Base-by-base conservation (phyloP, 495 filamentous ascomycete species). In the Lasiosphaeria miniovina region DNA sequence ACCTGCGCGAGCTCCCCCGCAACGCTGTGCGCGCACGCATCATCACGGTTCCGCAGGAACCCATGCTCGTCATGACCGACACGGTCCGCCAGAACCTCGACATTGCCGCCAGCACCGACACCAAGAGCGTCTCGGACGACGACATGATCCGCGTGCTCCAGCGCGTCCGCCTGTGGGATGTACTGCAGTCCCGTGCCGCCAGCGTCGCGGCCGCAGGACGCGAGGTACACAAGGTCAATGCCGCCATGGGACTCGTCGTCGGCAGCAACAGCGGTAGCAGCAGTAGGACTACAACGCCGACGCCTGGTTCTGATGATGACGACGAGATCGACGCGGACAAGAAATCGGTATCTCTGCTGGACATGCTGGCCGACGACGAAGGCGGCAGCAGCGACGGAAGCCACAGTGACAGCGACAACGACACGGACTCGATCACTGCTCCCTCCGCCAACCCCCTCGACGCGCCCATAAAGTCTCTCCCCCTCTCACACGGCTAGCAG, bases 401-500 rank as follows among this genome's bases (percentile, higher is more conserved):
- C 24, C 1, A 24, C 24, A 11, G 31, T 0, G 36, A 57, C 33
- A n/a, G 41, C 12, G 15, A 50, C 36, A 55, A 43, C 51, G 24
- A 24, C 24, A 24, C 24, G 24, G 24, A 24, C 24, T 17, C 14
- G 15, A 49, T 36, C 4, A 43, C 51, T 15, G 5, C 38, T 41
- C 36, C n/a, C 12, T 6, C 53, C 45, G 36, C 53, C 4, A 36
- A 40, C 32, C 4, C 3, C 31, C 55, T 62, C 4, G 33, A 54
- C 36, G 49, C 55, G 8, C 46, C 38, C 6, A 54, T 58, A 50
- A 58, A 54, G 38, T 35, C 38, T 5, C 36, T 55, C 0, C 49
- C 60, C 0, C 49, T 62, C 4, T 85, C 81, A 0, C 78, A 82
- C 36, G 86, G 86, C 2, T 84, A 89, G 60, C 73, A 74, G 32